Conservation (phyloP, 345 rosid species). For the Bruguiera parviflora region DNA sequence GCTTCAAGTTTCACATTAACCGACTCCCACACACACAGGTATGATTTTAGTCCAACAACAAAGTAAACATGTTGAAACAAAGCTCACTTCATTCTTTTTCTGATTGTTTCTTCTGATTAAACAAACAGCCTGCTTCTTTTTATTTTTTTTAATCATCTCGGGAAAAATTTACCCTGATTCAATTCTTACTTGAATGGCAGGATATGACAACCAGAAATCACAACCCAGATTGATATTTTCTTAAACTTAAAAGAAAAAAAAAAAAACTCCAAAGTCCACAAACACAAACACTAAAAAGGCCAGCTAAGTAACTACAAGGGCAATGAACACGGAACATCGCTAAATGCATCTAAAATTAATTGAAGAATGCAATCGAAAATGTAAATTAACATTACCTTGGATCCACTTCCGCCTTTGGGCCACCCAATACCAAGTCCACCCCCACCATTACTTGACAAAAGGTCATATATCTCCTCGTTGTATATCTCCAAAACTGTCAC, state of each 20-base stretch:
- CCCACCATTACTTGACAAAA: constrained; percentile 57
- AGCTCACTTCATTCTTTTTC: too few relatives aligned
- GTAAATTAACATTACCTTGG: constrained; percentile 46
- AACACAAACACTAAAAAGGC: constrained; percentile 48
- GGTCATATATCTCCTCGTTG: constrained; percentile 91
- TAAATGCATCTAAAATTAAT: constrained; percentile 1
- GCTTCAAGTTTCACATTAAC: too few relatives aligned
- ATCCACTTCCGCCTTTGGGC: constrained; percentile 63
- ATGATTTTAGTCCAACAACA: too few relatives aligned
- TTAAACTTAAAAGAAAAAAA: neutral
- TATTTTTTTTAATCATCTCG: too few relatives aligned
- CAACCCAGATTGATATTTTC: neutral
- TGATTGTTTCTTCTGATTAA: too few relatives aligned
- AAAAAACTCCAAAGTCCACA: neutral
- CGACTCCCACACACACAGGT: too few relatives aligned
- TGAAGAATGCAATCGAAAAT: constrained; percentile 20
- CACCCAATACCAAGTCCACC: constrained; percentile 73
- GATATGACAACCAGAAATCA: constrained; percentile 14
- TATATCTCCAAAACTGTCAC: constrained; percentile 90
- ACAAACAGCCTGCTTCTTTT: too few relatives aligned
- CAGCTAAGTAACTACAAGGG: neutral
- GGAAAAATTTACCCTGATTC: too few relatives aligned
- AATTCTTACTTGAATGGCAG: neutral
- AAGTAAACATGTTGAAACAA: too few relatives aligned
- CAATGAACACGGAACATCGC: neutral